phyloP scores from a whole-genome alignment of 805 yeast genomes.

The Kazachstania africana region DNA sequence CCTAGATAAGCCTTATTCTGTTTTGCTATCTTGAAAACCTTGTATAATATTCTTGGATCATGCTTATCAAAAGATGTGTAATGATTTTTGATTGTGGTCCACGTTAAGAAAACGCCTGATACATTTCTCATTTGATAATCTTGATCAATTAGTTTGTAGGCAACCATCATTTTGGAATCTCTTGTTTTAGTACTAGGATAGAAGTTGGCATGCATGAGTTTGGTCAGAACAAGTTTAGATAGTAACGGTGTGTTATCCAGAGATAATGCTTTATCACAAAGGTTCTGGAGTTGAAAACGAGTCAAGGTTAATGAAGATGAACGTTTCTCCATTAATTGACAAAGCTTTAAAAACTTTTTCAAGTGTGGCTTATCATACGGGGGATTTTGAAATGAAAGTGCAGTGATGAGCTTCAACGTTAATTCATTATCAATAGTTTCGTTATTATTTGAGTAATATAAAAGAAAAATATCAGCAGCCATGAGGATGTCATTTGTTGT shows the following conservation, averaged over 20 bases:
- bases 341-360: slow-evolving; percentile 7
- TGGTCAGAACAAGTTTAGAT: slow-evolving; percentile 8
- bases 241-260: slow-evolving; percentile 6
- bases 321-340: slow-evolving; percentile 4
- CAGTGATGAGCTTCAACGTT: slow-evolving; percentile 8
- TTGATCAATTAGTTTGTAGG: slow-evolving; percentile 12
- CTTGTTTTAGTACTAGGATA: slow-evolving; percentile 1
- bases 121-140: slow-evolving; percentile 15
- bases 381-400: slow-evolving; percentile 15
- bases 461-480: slow-evolving; percentile 14
- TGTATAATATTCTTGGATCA: slow-evolving; percentile 18
- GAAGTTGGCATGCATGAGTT: slow-evolving; percentile 7
- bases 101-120: slow-evolving; percentile 16
- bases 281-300: slow-evolving; percentile 7
- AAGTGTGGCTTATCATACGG: slow-evolving; percentile 11
- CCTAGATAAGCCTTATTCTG: slow-evolving; percentile 13
- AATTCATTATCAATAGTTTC: slow-evolving; percentile 3
- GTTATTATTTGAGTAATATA: slow-evolving; percentile 8
- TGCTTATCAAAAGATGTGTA: slow-evolving; percentile 10
- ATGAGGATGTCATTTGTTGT: slow-evolving; percentile 9
- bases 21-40: slow-evolving; percentile 12
- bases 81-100: slow-evolving; percentile 13
- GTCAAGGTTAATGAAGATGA: slow-evolving; percentile 3
- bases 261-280: slow-evolving; percentile 17
- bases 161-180: slow-evolving; percentile 8